These are phyloP conservation scores for Lentinus brumalis DNA, from an alignment of 768 basidiomycete species.

Conservation along the genomic window DNA sequence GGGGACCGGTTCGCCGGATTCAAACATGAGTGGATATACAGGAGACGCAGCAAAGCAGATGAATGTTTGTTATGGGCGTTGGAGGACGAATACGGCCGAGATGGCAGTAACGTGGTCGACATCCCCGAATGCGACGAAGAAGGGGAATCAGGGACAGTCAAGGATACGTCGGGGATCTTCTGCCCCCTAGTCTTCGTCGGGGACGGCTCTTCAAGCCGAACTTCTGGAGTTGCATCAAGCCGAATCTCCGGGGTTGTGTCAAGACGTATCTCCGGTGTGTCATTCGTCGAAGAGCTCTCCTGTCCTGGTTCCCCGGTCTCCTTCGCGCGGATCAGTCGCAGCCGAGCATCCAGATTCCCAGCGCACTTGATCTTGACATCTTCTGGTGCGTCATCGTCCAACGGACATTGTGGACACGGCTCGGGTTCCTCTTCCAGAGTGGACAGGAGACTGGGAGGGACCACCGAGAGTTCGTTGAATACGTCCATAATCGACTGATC, in stretches of 20 bases:
- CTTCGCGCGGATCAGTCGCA: conserved; percentile 43
- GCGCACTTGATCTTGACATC: conserved; percentile 52
- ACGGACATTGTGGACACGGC: conserved; percentile 44
- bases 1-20: conserved; percentile 74
- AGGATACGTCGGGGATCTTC: conserved; percentile 33
- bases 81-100: conserved; percentile 45
- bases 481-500: conserved; percentile 53
- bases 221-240: conserved; percentile 43
- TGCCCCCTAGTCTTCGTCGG: conserved; percentile 18
- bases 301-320: conserved; percentile 26
- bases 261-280: conserved; percentile 44
- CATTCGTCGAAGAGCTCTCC: neutral
- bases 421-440: conserved; percentile 58
- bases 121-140: conserved; percentile 23
- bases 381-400: conserved; percentile 49
- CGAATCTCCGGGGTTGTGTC: conserved; percentile 42
- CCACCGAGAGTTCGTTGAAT: conserved; percentile 56
- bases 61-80: conserved; percentile 60
- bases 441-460: conserved; percentile 52
- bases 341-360: conserved; percentile 53
- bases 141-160: conserved; percentile 39
- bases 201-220: conserved; percentile 38
- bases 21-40: conserved; percentile 70
- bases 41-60: conserved; percentile 64
- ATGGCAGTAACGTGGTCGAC: conserved; percentile 49